A percentile compares a stretch with the other conserved stretches of the same genome.
phyloP scores from a whole-genome alignment of 1,284 basidiomycete species.

The Boletus hoseneyae region DNA sequence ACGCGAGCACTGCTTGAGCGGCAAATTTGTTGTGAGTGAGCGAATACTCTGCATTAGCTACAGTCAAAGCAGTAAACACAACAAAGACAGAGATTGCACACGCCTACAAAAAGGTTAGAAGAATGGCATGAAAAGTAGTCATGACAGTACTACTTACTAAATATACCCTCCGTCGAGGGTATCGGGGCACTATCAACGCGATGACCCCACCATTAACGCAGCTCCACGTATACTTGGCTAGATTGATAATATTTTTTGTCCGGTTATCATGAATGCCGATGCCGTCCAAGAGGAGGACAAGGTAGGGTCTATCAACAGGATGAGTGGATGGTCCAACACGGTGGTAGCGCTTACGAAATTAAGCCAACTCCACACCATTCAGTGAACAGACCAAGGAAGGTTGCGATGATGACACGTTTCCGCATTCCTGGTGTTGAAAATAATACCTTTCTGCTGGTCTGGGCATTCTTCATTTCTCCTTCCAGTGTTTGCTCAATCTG shows the following conservation, averaged over 20 bases:
- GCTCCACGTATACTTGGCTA: slow-evolving; percentile 16
- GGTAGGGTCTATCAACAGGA: slow-evolving; percentile 6
- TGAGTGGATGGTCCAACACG: background rate
- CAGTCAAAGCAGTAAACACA: slow-evolving; percentile 20
- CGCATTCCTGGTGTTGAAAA: slow-evolving; percentile 1
- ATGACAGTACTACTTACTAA: slow-evolving; percentile 11
- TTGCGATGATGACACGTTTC: background rate
- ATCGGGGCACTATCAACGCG: slow-evolving; percentile 18
- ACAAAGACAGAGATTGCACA: slow-evolving; percentile 17
- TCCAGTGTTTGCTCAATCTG: slow-evolving; percentile 49
- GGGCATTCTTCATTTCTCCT: slow-evolving; percentile 1
- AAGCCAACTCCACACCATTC: slow-evolving; percentile 36
- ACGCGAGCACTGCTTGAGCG: slow-evolving; percentile 12
- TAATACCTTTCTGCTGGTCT: background rate
- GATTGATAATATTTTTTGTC: slow-evolving; percentile 21
- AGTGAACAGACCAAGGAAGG: slow-evolving; percentile 41
- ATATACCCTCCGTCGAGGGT: slow-evolving; percentile 16
- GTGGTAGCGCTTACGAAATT: slow-evolving; percentile 14
- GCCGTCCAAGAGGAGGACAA: slow-evolving; percentile 18
- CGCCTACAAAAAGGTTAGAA: slow-evolving; percentile 5
- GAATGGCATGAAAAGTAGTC: background rate
- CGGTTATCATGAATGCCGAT: slow-evolving; percentile 21
- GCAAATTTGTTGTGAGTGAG: slow-evolving; percentile 8
- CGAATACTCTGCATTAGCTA: slow-evolving; percentile 20
- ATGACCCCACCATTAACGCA: background rate